Evolutionary conservation across 306 rosid species (phyloP).

Genomic region (Prinsepia uniflora): DNA sequence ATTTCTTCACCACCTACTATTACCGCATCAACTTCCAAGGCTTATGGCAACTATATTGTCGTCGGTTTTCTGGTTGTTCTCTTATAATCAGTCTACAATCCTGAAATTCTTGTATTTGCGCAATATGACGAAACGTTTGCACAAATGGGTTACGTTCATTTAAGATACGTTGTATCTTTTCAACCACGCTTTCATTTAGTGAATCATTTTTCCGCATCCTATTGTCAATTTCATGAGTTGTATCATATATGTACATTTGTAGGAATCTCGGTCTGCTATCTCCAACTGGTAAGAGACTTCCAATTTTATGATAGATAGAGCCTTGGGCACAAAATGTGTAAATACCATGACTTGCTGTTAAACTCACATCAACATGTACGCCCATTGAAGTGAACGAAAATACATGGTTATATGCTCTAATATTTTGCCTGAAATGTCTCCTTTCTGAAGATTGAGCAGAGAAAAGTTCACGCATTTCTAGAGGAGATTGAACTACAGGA

Average conservation of each 20-base stretch:
- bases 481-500: background rate
- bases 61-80: background rate
- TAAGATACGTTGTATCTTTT: background rate
- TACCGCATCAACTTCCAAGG: background rate
- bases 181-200: background rate
- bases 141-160: background rate
- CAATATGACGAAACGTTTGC: background rate
- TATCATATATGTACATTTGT: conserved; percentile 3
- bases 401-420: background rate
- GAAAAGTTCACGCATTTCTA: background rate
- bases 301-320: background rate
- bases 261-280: background rate
- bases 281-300: background rate
- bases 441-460: too few species aligned
- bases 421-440: background rate
- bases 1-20: background rate
- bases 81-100: background rate
- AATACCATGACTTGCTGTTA: too few species aligned
- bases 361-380: background rate
- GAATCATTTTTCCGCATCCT: background rate
- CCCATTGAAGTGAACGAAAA: conserved; percentile 7
- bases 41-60: background rate
- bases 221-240: background rate
- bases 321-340: conserved; percentile 9
- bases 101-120: background rate